Conservation (phyloP, 768 basidiomycete species). For the Boletus coccyginus region DNA sequence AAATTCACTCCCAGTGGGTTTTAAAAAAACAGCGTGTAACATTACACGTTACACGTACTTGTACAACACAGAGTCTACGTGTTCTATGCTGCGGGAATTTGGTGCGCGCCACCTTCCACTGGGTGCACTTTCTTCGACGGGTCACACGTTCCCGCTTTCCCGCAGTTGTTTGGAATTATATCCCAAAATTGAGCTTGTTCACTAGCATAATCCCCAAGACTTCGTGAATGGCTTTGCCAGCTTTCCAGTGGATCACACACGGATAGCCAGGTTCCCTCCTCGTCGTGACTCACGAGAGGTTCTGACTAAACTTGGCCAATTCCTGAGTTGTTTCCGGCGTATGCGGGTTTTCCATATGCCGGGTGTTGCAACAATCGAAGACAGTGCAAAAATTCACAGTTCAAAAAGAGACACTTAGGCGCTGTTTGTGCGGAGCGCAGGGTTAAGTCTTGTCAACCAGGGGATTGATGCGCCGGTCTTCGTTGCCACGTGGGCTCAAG, state of each 20-base stretch:
- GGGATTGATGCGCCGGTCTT: not conserved
- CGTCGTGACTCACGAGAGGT: not conserved
- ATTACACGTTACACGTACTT: constrained; percentile 7
- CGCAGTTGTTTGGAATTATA: not conserved
- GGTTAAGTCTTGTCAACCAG: not conserved
- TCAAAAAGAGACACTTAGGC: not conserved
- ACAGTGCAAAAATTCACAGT: not conserved
- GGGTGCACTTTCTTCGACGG: too few relatives aligned
- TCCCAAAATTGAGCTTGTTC: not conserved
- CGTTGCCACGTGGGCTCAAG: constrained; percentile 9
- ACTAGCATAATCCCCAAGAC: not conserved
- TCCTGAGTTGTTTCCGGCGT: not conserved
- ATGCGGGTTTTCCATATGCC: not conserved
- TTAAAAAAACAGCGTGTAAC: not conserved
- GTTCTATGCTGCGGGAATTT: constrained; percentile 6
- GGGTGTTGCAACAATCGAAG: not conserved
- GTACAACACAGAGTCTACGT: constrained; percentile 16
- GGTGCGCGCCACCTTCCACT: not conserved
- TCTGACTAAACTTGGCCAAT: not conserved
- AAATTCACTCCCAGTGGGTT: not conserved
- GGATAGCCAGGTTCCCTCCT: not conserved
- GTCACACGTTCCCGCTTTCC: not conserved
- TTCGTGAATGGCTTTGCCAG: not conserved
- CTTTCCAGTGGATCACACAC: not conserved
- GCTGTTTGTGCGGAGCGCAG: not conserved